Base-by-base conservation (phyloP, 305 asterid genomes). In the Striga hermonthica region DNA sequence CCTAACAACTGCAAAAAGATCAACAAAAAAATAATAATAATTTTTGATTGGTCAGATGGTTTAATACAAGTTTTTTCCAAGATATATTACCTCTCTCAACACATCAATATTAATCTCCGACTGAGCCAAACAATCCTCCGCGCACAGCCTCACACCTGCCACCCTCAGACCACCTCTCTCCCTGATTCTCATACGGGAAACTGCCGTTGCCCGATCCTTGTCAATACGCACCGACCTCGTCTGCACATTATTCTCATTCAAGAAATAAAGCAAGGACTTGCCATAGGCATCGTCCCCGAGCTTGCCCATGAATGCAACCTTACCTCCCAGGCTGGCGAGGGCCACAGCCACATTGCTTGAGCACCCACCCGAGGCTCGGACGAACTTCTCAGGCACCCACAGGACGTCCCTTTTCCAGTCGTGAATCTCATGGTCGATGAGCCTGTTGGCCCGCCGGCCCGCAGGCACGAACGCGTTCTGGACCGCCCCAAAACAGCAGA, bases 271-370 rank as follows among this genome's bases (percentile, higher is more conserved):
- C 82, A 93, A 77, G 9, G 95, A 81, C 66, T 86, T 94, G 7
- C 99, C 99, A 75, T 49, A 86, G 45, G 79, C 78, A 57, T 90
- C 99, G 64, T 83, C 93, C 67, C 99, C 99, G 9, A 90, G 77
- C 76, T 93, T 93, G 34, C 98, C 98, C 98, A 90, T 93, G 79
- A 93, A 84, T 15, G 97, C 97, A 74, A 83, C 98, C 74, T 88
- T 93, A 56, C 97, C 94, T 38, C 98, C 97, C 81, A 93, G 81
- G 54, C 86, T 75, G 0, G 97, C 87, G 58, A 90, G 95, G 68
- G 95, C 91, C 10, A 93, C 78, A 7, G 96, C 99, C 69, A 93
- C 97, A 72, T 88, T 86, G 71, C 97, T 86, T 8, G 94, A 75
- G 76, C 85, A 77, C 53, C 99, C 96, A 34, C 97, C 99, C 3